These are phyloP conservation scores for Ceratocystis huliohia DNA, from an alignment of 2,329 filamentous ascomycete genomes.

Conservation along the genomic window DNA sequence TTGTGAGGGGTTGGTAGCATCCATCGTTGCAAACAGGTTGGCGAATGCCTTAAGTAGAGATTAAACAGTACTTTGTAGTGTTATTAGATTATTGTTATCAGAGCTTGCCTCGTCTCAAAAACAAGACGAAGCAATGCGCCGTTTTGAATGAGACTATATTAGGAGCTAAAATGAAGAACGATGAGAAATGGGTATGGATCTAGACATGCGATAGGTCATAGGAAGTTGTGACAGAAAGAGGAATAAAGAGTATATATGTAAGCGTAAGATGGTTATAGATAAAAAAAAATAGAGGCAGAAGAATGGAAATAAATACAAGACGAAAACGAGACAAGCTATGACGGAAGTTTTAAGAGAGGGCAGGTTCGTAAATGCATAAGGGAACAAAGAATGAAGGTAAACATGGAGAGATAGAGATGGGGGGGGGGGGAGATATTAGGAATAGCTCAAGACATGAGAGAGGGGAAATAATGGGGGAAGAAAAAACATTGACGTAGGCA, in stretches of 20 bases:
- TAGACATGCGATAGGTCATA: background rate
- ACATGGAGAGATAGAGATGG: background rate
- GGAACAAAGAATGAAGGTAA: background rate
- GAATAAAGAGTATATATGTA: background rate
- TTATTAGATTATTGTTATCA: slow-evolving; percentile 1
- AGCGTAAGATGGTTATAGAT: background rate
- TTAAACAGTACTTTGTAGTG: slow-evolving; percentile 4
- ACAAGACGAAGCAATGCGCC: background rate
- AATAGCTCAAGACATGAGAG: background rate
- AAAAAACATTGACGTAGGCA: background rate
- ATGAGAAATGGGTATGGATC: background rate
- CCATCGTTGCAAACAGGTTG: background rate
- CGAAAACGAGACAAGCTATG: background rate
- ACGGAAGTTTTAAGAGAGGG: background rate
- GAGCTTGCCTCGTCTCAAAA: background rate
- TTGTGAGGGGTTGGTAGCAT: background rate
- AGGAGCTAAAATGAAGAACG: background rate
- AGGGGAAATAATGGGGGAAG: background rate
- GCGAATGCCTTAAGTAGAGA: background rate
- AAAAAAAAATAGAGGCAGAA: background rate
- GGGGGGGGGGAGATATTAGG: background rate
- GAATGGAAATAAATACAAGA: background rate
- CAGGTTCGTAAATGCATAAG: background rate
- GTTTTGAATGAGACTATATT: background rate
- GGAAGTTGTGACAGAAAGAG: background rate